Base-by-base conservation (phyloP, 495 filamentous ascomycete genomes). In the Filosporella fistucella region DNA sequence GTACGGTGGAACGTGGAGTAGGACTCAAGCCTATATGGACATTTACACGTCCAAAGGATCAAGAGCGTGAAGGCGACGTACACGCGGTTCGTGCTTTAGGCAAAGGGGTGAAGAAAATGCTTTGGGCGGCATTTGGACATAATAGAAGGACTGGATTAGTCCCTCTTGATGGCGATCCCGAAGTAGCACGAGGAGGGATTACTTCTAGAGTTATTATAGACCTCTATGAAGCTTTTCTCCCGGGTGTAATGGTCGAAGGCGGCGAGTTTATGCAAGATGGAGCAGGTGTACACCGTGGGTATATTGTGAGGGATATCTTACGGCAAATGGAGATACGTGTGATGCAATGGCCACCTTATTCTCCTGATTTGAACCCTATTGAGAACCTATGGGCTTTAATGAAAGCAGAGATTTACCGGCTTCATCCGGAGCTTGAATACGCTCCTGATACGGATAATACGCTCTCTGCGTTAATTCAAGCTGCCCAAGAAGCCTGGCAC, bases 101-200 rank as follows among this genome's bases (percentile, higher is more conserved):
- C n/a, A 47, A 47, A 22, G 12, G 33, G 3, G 21, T 24, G 17
- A 47, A 25, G 30, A 47, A 36, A 21, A 47, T 47, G 30, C 25
- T 47, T 36, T 47, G 33, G 33, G 44, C 44, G 4, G 44, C 44
- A 24, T 47, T 47, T 47, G 33, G 44, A 37, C 18, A 36, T 2
- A 36, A 29, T 38, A 24, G 2, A 17, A 12, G 33, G 11, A 47
- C 44, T 23, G 33, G 23, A 2, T 17, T 47, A 23, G 30, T 47
- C 2, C 21, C 18, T 3, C 17, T 47, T 3, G 24, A 38, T 5
- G 22, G 33, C 3, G 30, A 47, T 47, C 33, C 33, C 6, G 11
- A 37, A 17, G 14, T 33, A 4, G 6, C 18, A 7, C 2, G 34
- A 47, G 30, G 30, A 37, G 33, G 30, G 6, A 25, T 47, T 6